phyloP scores from a whole-genome alignment of 768 basidiomycete genomes.

The Boletus fagicola region DNA sequence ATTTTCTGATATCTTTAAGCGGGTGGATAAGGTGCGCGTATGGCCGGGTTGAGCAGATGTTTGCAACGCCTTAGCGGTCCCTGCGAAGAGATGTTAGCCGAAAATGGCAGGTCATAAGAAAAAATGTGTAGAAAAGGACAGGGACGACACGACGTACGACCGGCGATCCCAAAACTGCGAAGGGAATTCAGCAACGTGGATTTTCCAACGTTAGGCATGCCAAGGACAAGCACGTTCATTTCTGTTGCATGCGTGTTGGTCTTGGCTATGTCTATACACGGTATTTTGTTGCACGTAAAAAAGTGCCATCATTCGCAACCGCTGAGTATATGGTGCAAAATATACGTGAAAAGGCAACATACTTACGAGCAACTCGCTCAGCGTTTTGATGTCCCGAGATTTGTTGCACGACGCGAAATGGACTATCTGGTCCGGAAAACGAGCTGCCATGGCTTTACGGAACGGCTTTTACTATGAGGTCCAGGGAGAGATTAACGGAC shows the following conservation, averaged over 20 bases:
- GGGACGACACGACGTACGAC: conserved; percentile 55
- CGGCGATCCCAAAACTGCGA: conserved; percentile 80
- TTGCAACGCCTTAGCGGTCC: conserved; percentile 82
- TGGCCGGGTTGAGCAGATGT: conserved; percentile 89
- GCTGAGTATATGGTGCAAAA: neutral
- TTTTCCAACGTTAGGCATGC: conserved; percentile 99
- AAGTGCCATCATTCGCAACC: neutral
- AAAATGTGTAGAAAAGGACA: conserved; percentile 1
- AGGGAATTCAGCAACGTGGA: conserved; percentile 91
- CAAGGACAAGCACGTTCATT: conserved; percentile 88
- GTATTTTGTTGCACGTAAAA: conserved; percentile 4
- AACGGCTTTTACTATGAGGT: conserved; percentile 55
- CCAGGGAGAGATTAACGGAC: conserved; percentile 3
- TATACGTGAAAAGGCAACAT: conserved; percentile 37
- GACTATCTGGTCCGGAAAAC: conserved; percentile 66
- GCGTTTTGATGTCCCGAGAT: conserved; percentile 57
- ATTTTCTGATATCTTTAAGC: conserved; percentile 77
- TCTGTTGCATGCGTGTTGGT: conserved; percentile 68
- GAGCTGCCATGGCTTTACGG: conserved; percentile 63
- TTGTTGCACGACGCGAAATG: conserved; percentile 74
- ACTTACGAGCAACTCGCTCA: conserved; percentile 74
- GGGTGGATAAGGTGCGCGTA: conserved; percentile 85
- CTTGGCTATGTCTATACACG: conserved; percentile 59
- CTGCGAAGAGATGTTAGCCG: conserved; percentile 34
- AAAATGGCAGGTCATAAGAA: neutral